Evolutionary conservation across 805 yeast species (phyloP).

Genomic region (Spathaspora boniae): DNA sequence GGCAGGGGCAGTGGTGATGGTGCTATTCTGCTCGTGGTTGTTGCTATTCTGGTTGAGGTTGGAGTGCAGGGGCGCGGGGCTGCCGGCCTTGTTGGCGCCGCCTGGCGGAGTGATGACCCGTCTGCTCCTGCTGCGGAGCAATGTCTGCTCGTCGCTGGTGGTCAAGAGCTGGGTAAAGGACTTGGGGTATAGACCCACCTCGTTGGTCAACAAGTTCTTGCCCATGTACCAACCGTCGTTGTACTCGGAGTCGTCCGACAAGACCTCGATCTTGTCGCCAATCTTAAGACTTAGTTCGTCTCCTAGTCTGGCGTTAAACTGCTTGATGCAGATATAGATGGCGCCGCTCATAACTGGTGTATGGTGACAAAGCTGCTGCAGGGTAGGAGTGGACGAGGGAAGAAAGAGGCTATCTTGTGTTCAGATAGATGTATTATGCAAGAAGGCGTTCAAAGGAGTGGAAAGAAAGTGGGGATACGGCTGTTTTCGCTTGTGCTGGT

Average conservation of each 20-base stretch:
- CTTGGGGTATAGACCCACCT: conserved; percentile 88
- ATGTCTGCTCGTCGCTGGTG: conserved; percentile 13
- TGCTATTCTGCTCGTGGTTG: neutral
- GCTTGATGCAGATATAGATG: conserved; percentile 66
- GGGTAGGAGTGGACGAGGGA: too few species aligned
- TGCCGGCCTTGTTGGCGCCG: conserved; percentile 3
- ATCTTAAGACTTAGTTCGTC: conserved; percentile 80
- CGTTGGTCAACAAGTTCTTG: conserved; percentile 63
- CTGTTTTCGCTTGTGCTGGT: too few species aligned
- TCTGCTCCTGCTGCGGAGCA: conserved; percentile 53
- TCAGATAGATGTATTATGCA: too few species aligned
- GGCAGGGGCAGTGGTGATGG: neutral
- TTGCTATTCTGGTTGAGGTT: neutral
- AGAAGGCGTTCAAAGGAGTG: too few species aligned
- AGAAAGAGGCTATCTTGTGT: too few species aligned
- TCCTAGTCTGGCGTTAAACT: conserved; percentile 79
- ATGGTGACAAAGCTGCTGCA: too few species aligned
- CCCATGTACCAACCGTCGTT: conserved; percentile 98
- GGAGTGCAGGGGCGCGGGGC: neutral
- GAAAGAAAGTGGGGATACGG: too few species aligned
- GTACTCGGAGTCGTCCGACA: conserved; percentile 89
- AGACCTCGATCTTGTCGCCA: conserved; percentile 85
- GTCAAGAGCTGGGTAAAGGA: conserved; percentile 65
- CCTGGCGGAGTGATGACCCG: conserved; percentile 16
- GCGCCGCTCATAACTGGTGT: conserved; percentile 16